Evolutionary conservation across 805 yeast genomes (phyloP), one percentile per base, ranked within the genome.

Genomic region (Debaryomyces maramus): DNA sequence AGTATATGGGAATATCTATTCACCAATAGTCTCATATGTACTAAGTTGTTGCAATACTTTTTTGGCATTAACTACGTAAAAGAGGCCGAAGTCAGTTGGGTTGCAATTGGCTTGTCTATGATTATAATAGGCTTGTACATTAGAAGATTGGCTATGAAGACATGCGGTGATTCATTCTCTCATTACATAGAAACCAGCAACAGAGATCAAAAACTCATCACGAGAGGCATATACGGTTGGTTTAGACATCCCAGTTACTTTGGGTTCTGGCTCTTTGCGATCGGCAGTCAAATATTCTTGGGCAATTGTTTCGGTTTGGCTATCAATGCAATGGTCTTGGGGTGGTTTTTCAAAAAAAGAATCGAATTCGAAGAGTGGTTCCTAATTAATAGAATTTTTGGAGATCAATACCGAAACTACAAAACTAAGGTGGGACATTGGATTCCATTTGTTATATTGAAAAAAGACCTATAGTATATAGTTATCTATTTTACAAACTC

Each of bases 401-500:
- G 68, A 3, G 50, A 46, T 4, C 50, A 49, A 37, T 67, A 68
- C 47, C 28, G 43, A 28, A 41, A 37, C 15, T 67, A 68, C 46
- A 43, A 43, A 41, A 23, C 31, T 4, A 35, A 34, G 20, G 63
- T 57, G 11, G 47, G 55, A n/a, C 44, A 56, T 11, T 51, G 60
- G 49, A 52, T 67, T 11, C 70, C 72, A 6, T 58, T 51, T 44
- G 46, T 58, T 8, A 8, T 20, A 20, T 31, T 45, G n/a, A 35
- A 36, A 17, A 32, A 32, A 31, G 20, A 41, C 27, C 17, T 38
- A 18, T 39, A n/a, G 22, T 14, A 32, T 32, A 18, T 24, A 32
- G 27, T 20, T 7, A 30, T 20, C 17, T 22, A 15, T 19, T 28
- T 17, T 58, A 84, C 53, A 88, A 73, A 51, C 85, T 78, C 65